These are phyloP conservation scores for Dactylonectria macrodidyma DNA, from an alignment of 2,329 filamentous ascomycete genomes.

Conservation along the genomic window DNA sequence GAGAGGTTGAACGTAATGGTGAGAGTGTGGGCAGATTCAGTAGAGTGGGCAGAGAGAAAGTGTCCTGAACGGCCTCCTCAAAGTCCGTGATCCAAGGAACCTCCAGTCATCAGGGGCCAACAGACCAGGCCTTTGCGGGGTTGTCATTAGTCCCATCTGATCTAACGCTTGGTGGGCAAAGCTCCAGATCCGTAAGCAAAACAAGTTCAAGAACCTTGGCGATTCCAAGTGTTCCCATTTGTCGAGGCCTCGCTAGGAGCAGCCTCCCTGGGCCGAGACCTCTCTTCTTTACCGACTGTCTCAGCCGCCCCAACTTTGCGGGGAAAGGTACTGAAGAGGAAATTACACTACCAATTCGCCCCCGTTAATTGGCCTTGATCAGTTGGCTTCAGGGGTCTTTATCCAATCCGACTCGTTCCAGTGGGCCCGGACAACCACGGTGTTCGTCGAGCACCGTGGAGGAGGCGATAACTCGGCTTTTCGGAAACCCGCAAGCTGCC, in stretches of 20 bases:
- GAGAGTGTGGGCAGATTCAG: background rate
- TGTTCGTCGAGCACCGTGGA: background rate
- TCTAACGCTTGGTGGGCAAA: too few relatives aligned
- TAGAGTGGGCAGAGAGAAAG: background rate
- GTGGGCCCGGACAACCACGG: slow-evolving; percentile 1
- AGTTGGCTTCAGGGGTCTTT: background rate
- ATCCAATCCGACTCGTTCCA: background rate
- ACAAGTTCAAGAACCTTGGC: slow-evolving; percentile 1
- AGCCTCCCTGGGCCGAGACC: background rate
- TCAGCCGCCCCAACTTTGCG: slow-evolving; percentile 1
- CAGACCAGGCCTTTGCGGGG: slow-evolving; percentile 1
- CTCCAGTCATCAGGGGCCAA: too few relatives aligned
- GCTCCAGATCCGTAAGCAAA: background rate
- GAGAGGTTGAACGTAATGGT: background rate
- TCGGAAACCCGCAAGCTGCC: slow-evolving; percentile 2
- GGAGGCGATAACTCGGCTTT: background rate
- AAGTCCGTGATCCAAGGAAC: background rate
- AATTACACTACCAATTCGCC: background rate
- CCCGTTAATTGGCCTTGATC: background rate
- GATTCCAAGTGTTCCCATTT: background rate
- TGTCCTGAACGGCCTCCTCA: background rate
- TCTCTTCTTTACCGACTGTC: background rate
- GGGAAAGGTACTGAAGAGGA: background rate
- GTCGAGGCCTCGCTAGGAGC: too few relatives aligned
- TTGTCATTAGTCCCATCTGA: background rate